These are phyloP conservation scores for Thermothielavioides terrestris DNA, from an alignment of 495 filamentous ascomycete species.

Conservation along the genomic window DNA sequence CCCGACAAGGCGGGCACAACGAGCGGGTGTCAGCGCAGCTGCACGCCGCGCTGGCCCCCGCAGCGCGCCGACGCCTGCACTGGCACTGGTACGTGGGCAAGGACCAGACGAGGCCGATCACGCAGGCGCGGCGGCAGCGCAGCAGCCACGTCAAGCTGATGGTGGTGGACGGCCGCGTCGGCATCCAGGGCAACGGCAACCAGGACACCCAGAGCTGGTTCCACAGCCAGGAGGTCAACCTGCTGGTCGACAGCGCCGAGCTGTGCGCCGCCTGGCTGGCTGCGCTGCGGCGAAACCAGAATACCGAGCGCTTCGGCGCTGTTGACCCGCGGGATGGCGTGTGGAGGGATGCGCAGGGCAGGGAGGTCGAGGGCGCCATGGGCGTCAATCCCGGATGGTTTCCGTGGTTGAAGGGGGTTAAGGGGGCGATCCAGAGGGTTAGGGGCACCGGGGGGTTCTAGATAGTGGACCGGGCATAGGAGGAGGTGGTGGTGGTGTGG, in stretches of 20 bases:
- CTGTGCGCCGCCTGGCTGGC: conserved; percentile 57
- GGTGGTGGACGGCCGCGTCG: conserved; percentile 59
- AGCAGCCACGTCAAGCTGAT: conserved; percentile 71
- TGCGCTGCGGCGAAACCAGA: conserved; percentile 58
- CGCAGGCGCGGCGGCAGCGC: conserved; percentile 51
- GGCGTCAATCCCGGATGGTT: conserved; percentile 51
- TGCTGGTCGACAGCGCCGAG: conserved; percentile 55
- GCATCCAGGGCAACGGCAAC: conserved; percentile 67
- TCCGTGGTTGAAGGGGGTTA: conserved; percentile 54
- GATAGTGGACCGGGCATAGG: neutral
- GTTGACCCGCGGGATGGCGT: conserved; percentile 49
- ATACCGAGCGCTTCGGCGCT: conserved; percentile 54
- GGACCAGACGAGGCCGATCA: conserved; percentile 58
- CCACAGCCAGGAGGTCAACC: conserved; percentile 67
- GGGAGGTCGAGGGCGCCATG: conserved; percentile 49
- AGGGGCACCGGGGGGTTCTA: conserved; percentile 53
- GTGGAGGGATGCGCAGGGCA: conserved; percentile 50
- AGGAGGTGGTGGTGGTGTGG: neutral
- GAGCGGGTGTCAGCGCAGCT: conserved; percentile 56
- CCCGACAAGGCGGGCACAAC: conserved; percentile 67
- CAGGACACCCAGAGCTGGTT: conserved; percentile 77
- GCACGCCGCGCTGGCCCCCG: conserved; percentile 40
- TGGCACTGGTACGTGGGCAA: conserved; percentile 63
- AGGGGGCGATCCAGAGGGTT: conserved; percentile 55
- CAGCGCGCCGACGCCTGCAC: conserved; percentile 43